Evolutionary conservation across 2,329 filamentous ascomycete species (phyloP), one percentile per base, ranked within the genome.

Genomic region (Aspergillus jensenii): DNA sequence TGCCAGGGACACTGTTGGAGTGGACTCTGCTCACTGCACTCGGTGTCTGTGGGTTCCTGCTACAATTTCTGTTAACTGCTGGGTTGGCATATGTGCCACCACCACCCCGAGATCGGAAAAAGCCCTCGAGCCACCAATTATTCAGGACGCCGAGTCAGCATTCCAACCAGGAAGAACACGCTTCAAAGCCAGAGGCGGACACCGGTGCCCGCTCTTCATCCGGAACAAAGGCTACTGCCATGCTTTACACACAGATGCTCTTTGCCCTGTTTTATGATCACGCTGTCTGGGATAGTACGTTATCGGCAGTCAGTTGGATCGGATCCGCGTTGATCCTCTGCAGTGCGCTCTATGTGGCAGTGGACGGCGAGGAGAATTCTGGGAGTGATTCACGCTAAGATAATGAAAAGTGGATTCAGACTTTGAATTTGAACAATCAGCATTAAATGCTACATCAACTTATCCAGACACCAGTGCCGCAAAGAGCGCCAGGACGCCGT

Each of bases 1-100:
- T 87, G 1, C 86, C 86, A 0, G 74, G 71, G 0, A 81, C 79
- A 12, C 37, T 74, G 3, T 76, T 79, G 1, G 79, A 93, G 69
- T 93, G 90, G 88, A 71, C 77, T 0, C 81, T 92, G 40, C 76
- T 96, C 15, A 54, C 87, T 0, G 83, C 87, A 39, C 78, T 96
- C 4, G 90, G 90, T 0, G 68, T 85, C 0, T 88, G 88, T 62
- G 93, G 93, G 0, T 93, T 96, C 69, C 72, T 89, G 21, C 89
- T 93, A 84, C 93, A 96, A 82, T 91, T 91, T 64, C 80, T 96
- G n/a, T 78, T 96, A 17, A 95, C 92, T 1, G 83, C 85, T 0
- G 91, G 91, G 0, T 76, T 97, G 48, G 81, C 88, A 23, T 85
- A 88, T 60, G 89, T 93, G 67, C 88, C 88, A 61, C 82, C 82